These are phyloP conservation scores for Podospora pseudocomata DNA, from an alignment of 495 filamentous ascomycete species.

Conservation along the genomic window DNA sequence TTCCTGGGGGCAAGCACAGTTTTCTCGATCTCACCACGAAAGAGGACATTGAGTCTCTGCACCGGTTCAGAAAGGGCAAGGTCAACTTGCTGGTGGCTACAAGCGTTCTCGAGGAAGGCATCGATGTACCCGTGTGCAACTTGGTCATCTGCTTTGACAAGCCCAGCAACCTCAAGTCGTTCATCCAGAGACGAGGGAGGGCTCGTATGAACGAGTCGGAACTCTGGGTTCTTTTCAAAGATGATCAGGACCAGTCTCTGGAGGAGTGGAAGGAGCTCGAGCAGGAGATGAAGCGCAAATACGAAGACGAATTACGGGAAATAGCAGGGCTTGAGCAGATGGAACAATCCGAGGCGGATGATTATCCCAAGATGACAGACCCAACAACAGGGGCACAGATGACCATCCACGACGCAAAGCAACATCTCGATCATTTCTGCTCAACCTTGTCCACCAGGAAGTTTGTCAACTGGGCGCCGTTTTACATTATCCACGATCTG, in stretches of 20 bases:
- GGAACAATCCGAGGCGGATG: conserved; percentile 52
- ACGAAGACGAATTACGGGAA: conserved; percentile 64
- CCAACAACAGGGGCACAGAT: conserved; percentile 63
- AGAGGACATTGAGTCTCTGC: conserved; percentile 57
- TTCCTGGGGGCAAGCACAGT: conserved; percentile 43
- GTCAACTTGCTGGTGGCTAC: conserved; percentile 81
- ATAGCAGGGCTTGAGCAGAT: conserved; percentile 43
- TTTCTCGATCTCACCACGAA: conserved; percentile 59
- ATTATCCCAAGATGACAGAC: conserved; percentile 47
- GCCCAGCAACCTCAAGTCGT: conserved; percentile 74
- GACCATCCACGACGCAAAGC: conserved; percentile 64
- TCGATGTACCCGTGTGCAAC: conserved; percentile 83
- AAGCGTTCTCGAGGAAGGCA: conserved; percentile 84
- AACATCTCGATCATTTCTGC: conserved; percentile 84
- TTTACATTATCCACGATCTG: conserved; percentile 40
- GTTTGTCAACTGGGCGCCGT: conserved; percentile 51
- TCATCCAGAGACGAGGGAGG: conserved; percentile 82
- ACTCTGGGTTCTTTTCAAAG: conserved; percentile 60
- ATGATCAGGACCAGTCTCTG: conserved; percentile 29
- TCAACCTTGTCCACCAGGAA: conserved; percentile 52
- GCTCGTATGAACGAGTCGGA: conserved; percentile 70
- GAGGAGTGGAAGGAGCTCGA: conserved; percentile 63
- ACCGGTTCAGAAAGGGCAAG: conserved; percentile 62
- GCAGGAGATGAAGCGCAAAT: conserved; percentile 65
- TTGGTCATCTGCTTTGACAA: conserved; percentile 81